Conservation (phyloP, 768 basidiomycete genomes). For the Naganishia onofrii region DNA sequence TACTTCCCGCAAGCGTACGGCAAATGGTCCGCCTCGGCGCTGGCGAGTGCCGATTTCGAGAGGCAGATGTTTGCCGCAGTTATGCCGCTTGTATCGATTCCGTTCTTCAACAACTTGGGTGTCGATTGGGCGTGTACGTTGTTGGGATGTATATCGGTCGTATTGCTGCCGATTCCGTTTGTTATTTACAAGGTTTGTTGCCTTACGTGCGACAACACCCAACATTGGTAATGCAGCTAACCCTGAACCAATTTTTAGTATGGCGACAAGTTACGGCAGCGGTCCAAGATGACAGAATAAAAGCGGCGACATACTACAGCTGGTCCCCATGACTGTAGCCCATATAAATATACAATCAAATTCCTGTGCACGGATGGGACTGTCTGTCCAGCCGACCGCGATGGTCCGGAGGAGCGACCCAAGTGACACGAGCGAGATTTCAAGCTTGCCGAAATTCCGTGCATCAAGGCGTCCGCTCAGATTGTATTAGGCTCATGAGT, state of each 20-base stretch:
- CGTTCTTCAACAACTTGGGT: slow-evolving; percentile 35
- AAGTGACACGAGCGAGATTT: no score
- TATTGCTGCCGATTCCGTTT: slow-evolving; percentile 50
- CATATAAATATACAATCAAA: no score
- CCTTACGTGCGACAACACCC: neutral
- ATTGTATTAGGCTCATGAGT: no score
- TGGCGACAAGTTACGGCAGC: neutral
- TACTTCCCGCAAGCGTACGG: slow-evolving; percentile 36
- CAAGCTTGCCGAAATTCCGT: no score
- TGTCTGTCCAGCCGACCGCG: no score
- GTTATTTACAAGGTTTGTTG: slow-evolving; percentile 28
- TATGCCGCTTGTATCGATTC: slow-evolving; percentile 34
- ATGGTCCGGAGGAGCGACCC: no score
- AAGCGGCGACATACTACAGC: neutral
- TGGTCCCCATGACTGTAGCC: no score
- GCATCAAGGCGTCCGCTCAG: no score
- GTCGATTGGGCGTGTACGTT: slow-evolving; percentile 37
- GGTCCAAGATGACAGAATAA: slow-evolving; percentile 5
- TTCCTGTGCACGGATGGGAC: no score
- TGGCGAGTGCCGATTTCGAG: slow-evolving; percentile 14
- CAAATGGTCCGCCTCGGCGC: neutral
- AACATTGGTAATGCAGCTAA: neutral
- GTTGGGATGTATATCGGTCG: slow-evolving; percentile 36
- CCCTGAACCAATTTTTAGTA: neutral
- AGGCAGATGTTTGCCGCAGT: slow-evolving; percentile 15